A percentile compares a stretch with the other conserved stretches of the same genome.
phyloP scores from a whole-genome alignment of 768 basidiomycete species.

The Agrocybe praecox region DNA sequence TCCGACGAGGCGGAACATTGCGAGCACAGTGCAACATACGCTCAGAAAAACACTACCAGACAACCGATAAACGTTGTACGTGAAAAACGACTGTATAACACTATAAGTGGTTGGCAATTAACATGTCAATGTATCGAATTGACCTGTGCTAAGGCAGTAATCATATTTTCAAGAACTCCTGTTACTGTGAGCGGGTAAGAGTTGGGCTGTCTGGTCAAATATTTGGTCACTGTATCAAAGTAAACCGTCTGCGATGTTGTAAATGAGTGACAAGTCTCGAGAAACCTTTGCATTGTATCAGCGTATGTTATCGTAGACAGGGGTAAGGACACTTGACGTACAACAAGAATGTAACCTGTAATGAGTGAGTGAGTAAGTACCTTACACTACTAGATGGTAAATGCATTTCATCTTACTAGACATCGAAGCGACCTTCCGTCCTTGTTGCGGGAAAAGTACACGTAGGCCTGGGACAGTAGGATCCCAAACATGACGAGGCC shows the following conservation, averaged over 20 bases:
- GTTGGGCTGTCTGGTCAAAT: conserved; percentile 2
- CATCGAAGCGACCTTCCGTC: conserved; percentile 7
- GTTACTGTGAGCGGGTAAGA: conserved; percentile 12
- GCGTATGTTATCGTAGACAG: neutral
- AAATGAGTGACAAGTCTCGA: conserved; percentile 11
- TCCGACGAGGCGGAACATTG: conserved; percentile 12
- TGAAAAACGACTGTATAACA: conserved; percentile 11
- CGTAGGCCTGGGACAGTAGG: conserved; percentile 10
- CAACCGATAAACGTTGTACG: conserved; percentile 7
- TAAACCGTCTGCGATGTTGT: conserved; percentile 11
- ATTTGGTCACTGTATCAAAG: conserved; percentile 11
- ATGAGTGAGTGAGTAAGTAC: neutral
- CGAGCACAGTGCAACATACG: conserved; percentile 5
- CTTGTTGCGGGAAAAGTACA: conserved; percentile 5
- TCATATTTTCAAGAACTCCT: conserved; percentile 7
- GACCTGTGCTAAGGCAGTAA: conserved; percentile 14
- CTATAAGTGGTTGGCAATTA: too few species aligned
- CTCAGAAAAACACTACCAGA: conserved; percentile 4
- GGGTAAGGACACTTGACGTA: neutral
- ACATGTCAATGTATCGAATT: neutral
- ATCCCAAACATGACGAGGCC: conserved; percentile 10
- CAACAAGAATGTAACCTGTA: conserved; percentile 2
- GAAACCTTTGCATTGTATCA: neutral
- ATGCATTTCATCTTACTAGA: neutral
- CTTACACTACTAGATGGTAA: neutral